These are phyloP conservation scores for Henckelia pumila DNA, from an alignment of 257 asterid genomes.

Conservation along the genomic window DNA sequence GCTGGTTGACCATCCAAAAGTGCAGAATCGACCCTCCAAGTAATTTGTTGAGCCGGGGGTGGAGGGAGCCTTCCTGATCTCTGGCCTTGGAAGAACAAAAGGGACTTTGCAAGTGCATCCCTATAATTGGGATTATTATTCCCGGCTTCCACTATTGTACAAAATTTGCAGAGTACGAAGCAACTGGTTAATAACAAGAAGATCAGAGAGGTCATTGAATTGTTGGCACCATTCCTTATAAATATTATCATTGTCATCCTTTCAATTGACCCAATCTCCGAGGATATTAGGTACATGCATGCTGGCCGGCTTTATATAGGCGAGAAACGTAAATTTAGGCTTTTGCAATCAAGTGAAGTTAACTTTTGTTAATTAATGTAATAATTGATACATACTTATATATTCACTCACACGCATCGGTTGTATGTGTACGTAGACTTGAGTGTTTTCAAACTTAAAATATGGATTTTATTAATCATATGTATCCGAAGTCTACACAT, in stretches of 20 bases:
- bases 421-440: too few species aligned
- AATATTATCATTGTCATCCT: conserved; percentile 38
- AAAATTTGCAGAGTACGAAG: not conserved
- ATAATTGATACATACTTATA: too few species aligned
- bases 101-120: conserved; percentile 80
- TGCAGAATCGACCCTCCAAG: conserved; percentile 70
- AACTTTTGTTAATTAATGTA: too few species aligned
- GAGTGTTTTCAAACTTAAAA: too few species aligned
- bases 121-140: conserved; percentile 41
- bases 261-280: not conserved
- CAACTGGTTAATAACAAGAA: conserved; percentile 11
- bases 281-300: conserved; percentile 12
- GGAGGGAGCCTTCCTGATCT: conserved; percentile 69
- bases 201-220: conserved; percentile 22
- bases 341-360: conserved; percentile 26
- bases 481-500: too few species aligned
- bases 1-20: conserved; percentile 65
- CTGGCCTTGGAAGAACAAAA: conserved; percentile 84
- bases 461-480: too few species aligned
- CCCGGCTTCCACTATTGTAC: conserved; percentile 26
- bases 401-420: too few species aligned
- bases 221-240: conserved; percentile 22
- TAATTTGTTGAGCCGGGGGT: conserved; percentile 32
- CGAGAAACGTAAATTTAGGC: conserved; percentile 49
- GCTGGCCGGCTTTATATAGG: conserved; percentile 36